These are phyloP conservation scores for Ceratobasidium papillatum DNA, from an alignment of 1,284 basidiomycete species.

Conservation along the genomic window DNA sequence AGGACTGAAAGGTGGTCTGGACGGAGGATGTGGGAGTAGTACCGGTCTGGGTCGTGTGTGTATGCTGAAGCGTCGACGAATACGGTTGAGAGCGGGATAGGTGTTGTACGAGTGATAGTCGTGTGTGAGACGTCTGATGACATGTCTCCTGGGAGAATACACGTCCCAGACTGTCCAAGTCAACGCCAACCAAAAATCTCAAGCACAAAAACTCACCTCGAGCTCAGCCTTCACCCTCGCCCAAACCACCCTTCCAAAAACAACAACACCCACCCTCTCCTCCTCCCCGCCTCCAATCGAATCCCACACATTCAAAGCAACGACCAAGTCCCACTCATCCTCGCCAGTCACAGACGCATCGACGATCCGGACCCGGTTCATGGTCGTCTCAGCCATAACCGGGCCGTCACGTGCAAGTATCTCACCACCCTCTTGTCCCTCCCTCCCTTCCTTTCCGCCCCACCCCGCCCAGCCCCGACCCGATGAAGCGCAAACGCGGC, in stretches of 20 bases:
- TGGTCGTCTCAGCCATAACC: constrained; percentile 9
- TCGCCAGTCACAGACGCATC: neutral
- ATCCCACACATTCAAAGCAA: constrained; percentile 9
- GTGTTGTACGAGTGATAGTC: neutral
- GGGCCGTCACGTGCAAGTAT: neutral
- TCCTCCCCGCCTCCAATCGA: neutral
- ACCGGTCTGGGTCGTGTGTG: neutral
- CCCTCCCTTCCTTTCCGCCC: neutral
- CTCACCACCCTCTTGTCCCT: constrained; percentile 1
- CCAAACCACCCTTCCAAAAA: constrained; percentile 3
- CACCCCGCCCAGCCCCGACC: neutral
- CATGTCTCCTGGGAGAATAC: neutral
- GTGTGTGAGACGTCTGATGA: neutral
- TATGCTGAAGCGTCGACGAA: constrained; percentile 26
- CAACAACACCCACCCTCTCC: constrained; percentile 3
- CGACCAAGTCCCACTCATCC: neutral
- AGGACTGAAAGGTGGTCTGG: constrained; percentile 49
- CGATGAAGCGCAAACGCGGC: constrained; percentile 34
- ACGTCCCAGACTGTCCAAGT: constrained; percentile 15
- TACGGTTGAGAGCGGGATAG: constrained; percentile 31
- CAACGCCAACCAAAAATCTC: neutral
- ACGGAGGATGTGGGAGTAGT: constrained; percentile 45
- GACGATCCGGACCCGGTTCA: neutral
- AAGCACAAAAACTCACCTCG: neutral
- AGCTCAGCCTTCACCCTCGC: constrained; percentile 6